Percentiles rank a stretch among this genome's conserved stretches.
These are phyloP conservation scores for Phytopythium helicoides DNA, from an alignment of 352 stramenopile species.

Conservation along the genomic window DNA sequence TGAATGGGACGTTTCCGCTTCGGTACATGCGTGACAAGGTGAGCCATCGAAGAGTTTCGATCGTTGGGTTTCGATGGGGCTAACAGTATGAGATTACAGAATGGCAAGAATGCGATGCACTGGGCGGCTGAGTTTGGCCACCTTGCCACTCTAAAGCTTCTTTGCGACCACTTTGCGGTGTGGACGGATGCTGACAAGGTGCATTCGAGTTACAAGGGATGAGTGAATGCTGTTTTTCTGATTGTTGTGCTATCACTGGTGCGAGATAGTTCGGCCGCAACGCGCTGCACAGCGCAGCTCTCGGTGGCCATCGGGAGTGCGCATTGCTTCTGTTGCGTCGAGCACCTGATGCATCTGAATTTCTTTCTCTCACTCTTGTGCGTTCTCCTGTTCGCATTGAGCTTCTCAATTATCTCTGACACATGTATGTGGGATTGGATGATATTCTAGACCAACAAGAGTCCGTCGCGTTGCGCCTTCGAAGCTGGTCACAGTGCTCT, in stretches of 20 bases:
- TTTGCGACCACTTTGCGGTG: constrained; percentile 70
- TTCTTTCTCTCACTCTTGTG: constrained; percentile 74
- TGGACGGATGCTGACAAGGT: constrained; percentile 86
- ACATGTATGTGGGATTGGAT: constrained; percentile 13
- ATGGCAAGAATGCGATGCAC: constrained; percentile 88
- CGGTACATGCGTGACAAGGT: constrained; percentile 86
- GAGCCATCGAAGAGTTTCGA: no score
- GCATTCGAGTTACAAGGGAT: not conserved
- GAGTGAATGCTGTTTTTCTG: not conserved
- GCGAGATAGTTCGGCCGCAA: constrained; percentile 88
- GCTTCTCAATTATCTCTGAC: constrained; percentile 5
- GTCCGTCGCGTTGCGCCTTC: constrained; percentile 83
- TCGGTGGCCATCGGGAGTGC: constrained; percentile 82
- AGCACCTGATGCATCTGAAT: constrained; percentile 54
- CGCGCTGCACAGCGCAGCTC: constrained; percentile 72
- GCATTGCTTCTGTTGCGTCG: constrained; percentile 83
- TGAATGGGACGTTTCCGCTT: constrained; percentile 76
- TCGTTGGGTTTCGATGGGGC: no score
- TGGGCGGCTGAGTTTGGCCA: constrained; percentile 80
- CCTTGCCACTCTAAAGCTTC: constrained; percentile 73
- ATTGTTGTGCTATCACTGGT: no score
- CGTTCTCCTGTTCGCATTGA: not conserved
- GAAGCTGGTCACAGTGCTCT: constrained; percentile 80
- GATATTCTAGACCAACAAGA: constrained; percentile 75
- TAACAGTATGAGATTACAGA: constrained; percentile 24